Percentiles rank a stretch among this genome's conserved stretches.
phyloP scores from a whole-genome alignment of 1,139 yeast genomes.

The Kodamaea anthophila region DNA sequence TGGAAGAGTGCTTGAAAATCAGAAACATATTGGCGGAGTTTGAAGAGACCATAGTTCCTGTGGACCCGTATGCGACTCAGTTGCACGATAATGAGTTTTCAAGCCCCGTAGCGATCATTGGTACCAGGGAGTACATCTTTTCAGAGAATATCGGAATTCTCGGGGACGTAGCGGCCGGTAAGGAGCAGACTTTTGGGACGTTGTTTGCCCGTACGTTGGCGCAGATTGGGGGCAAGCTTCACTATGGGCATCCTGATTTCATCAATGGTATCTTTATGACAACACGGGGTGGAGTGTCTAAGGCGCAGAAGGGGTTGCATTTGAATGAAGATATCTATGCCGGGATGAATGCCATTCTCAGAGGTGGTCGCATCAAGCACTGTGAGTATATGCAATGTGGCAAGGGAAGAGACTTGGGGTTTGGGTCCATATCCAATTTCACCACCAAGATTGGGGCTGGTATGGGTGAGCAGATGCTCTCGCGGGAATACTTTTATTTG shows the following conservation, averaged over 20 bases:
- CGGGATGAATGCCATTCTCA: conserved; percentile 45
- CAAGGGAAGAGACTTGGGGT: conserved; percentile 51
- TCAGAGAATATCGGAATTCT: conserved; percentile 49
- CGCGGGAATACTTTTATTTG: conserved; percentile 47
- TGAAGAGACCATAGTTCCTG: conserved; percentile 34
- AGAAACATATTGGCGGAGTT: conserved; percentile 46
- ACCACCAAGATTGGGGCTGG: conserved; percentile 55
- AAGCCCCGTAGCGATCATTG: conserved; percentile 48
- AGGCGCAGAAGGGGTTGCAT: conserved; percentile 51
- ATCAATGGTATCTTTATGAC: conserved; percentile 46
- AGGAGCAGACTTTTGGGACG: conserved; percentile 54
- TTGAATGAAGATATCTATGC: conserved; percentile 54
- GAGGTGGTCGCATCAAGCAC: conserved; percentile 53
- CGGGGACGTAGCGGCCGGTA: conserved; percentile 55
- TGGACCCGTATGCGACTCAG: conserved; percentile 29
- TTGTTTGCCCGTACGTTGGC: conserved; percentile 51
- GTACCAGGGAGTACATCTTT: conserved; percentile 50
- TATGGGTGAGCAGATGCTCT: conserved; percentile 53
- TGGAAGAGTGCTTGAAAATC: conserved; percentile 52
- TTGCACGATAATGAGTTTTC: conserved; percentile 18
- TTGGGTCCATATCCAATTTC: conserved; percentile 47
- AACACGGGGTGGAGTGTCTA: conserved; percentile 51
- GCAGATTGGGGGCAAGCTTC: conserved; percentile 50
- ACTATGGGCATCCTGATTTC: conserved; percentile 55
- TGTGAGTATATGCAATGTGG: conserved; percentile 56